Evolutionary conservation across 2,329 filamentous ascomycete species (phyloP).

Genomic region (Epichloe sp.): DNA sequence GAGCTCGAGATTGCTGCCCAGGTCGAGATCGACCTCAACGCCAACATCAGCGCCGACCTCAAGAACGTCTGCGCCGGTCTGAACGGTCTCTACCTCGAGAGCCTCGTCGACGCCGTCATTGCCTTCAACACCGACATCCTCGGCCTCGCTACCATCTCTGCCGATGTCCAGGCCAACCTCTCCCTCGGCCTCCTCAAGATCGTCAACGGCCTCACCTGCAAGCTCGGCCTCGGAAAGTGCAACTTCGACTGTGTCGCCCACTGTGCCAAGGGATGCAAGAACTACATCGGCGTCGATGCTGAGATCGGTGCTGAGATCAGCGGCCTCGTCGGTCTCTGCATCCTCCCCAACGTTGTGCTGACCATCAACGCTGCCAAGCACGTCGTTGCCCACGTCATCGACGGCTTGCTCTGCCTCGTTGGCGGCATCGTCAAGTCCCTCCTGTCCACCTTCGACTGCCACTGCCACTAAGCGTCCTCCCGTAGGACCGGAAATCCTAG

Average conservation of each 20-base stretch:
- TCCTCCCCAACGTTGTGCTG: constrained; percentile 19
- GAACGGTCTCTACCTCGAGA: constrained; percentile 19
- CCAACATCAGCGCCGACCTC: constrained; percentile 17
- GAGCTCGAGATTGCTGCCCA: constrained; percentile 14
- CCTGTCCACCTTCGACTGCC: constrained; percentile 19
- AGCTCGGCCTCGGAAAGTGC: constrained; percentile 19
- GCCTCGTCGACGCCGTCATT: constrained; percentile 17
- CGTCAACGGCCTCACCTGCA: constrained; percentile 15
- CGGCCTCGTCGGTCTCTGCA: constrained; percentile 19
- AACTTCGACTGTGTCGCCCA: constrained; percentile 25
- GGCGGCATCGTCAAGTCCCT: constrained; percentile 17
- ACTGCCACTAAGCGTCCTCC: constrained; percentile 14
- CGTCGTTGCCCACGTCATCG: constrained; percentile 15
- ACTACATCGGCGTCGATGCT: constrained; percentile 21
- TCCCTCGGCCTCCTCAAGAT: constrained; percentile 13
- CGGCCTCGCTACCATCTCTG: constrained; percentile 16
- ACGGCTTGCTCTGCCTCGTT: constrained; percentile 21
- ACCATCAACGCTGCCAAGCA: constrained; percentile 13
- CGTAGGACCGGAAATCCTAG: background rate
- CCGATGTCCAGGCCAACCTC: constrained; percentile 15
- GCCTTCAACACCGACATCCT: constrained; percentile 25
- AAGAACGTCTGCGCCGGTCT: constrained; percentile 21
- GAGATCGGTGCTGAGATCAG: constrained; percentile 13
- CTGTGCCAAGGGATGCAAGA: constrained; percentile 24
- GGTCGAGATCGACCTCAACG: constrained; percentile 10